phyloP scores from a whole-genome alignment of 306 rosid genomes.

The Abrus pulchellus region DNA sequence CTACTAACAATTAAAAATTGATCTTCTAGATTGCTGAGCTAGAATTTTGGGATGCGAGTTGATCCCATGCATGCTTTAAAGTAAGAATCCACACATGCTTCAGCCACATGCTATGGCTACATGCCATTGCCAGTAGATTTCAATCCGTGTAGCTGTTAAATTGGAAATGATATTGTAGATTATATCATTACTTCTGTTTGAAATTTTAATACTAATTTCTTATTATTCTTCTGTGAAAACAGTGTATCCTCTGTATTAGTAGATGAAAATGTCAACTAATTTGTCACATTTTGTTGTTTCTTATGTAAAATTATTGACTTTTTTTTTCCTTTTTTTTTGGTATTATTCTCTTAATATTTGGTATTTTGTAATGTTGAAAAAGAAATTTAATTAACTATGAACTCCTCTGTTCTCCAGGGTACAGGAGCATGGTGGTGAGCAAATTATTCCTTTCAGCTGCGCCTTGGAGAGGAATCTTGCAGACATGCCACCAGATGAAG shows the following conservation, averaged over 20 bases:
- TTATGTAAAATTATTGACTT: background rate
- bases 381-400: slow-evolving; percentile 22
- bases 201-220: slow-evolving; percentile 18
- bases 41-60: background rate
- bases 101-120: background rate
- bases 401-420: slow-evolving; percentile 70
- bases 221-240: slow-evolving; percentile 23
- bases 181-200: slow-evolving; percentile 32
- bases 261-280: slow-evolving; percentile 1
- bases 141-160: slow-evolving; percentile 8
- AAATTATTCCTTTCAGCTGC: slow-evolving; percentile 91
- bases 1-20: background rate
- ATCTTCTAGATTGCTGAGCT: background rate
- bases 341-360: slow-evolving; percentile 18
- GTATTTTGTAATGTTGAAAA: slow-evolving; percentile 1
- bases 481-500: slow-evolving; percentile 84
- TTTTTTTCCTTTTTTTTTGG: background rate
- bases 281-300: slow-evolving; percentile 33
- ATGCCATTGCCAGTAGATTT: background rate
- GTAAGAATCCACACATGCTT: background rate
- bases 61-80: slow-evolving; percentile 8
- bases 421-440: slow-evolving; percentile 96
- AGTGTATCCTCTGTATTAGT: background rate
- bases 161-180: background rate
- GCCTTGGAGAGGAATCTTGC: slow-evolving; percentile 87